Percentiles rank a stretch among this genome's conserved stretches.
These are phyloP conservation scores for Aspergillus steynii DNA, from an alignment of 495 filamentous ascomycete species.

Conservation along the genomic window DNA sequence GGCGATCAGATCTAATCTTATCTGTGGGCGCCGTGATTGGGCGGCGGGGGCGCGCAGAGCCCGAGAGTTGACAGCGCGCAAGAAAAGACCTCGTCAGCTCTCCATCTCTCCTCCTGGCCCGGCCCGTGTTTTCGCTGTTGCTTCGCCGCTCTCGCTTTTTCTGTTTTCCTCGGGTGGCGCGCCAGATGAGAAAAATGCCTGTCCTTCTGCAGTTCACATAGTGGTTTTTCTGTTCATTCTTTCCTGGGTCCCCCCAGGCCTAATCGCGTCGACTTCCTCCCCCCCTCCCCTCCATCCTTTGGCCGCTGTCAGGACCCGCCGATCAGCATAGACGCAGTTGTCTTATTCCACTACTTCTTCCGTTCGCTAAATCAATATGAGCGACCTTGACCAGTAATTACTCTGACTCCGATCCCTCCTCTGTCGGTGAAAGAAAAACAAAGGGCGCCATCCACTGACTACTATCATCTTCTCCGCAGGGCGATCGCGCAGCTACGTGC, in stretches of 20 bases:
- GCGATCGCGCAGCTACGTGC: conserved; percentile 91
- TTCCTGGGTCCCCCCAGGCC: conserved; percentile 4
- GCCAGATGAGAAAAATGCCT: conserved; percentile 25
- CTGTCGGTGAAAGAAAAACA: too few species aligned
- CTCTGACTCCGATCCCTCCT: background rate
- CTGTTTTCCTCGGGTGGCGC: conserved; percentile 3
- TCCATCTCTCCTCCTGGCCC: background rate
- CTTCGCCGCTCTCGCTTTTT: background rate
- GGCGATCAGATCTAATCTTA: conserved; percentile 49
- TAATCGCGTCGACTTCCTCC: conserved; percentile 1
- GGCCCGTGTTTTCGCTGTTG: too few species aligned
- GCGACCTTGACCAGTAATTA: conserved; percentile 78
- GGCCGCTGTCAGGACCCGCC: conserved; percentile 20
- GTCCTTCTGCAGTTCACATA: conserved; percentile 22
- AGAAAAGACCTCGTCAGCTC: conserved; percentile 6
- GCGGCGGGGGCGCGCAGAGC: background rate
- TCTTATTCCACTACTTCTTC: conserved; percentile 8
- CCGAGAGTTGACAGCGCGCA: conserved; percentile 9
- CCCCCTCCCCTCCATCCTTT: conserved; percentile 7
- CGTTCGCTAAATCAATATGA: conserved; percentile 57
- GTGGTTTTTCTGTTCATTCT: conserved; percentile 15
- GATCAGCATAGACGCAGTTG: conserved; percentile 15
- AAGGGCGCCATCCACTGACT: conserved; percentile 11
- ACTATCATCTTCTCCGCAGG: conserved; percentile 47
- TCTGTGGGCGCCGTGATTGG: conserved; percentile 40